Evolutionary conservation across 208 protist species (phyloP).

Genomic region (Spironucleus salmonicida): DNA sequence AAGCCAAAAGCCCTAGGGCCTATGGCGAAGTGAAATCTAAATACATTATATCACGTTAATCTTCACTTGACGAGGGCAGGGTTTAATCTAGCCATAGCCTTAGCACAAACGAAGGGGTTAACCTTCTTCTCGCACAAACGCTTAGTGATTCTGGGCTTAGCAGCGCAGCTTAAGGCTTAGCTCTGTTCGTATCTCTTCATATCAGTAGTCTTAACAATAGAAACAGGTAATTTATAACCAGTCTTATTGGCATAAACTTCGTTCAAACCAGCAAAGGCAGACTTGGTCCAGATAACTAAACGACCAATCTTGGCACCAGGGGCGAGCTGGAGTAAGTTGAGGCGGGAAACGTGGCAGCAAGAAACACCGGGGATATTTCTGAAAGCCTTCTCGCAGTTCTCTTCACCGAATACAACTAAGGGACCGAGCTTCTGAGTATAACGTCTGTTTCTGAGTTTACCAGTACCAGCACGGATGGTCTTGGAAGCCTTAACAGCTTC

Average conservation of each 20-base stretch:
- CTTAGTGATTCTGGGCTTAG: background rate
- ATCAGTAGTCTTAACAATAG: conserved; percentile 62
- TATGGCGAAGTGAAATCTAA: too few relatives aligned
- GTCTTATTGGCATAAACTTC: conserved; percentile 79
- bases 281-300: conserved; percentile 93
- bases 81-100: conserved; percentile 25
- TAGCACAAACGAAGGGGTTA: conserved; percentile 13
- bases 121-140: background rate
- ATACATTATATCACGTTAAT: too few relatives aligned
- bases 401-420: conserved; percentile 76
- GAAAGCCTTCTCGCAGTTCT: conserved; percentile 58
- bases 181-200: conserved; percentile 62
- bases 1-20: too few relatives aligned
- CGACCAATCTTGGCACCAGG: conserved; percentile 93
- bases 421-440: conserved; percentile 74
- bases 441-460: conserved; percentile 87
- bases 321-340: conserved; percentile 93
- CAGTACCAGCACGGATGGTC: conserved; percentile 70
- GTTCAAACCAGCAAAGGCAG: conserved; percentile 85
- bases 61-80: too few relatives aligned
- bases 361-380: conserved; percentile 88
- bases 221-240: conserved; percentile 53
- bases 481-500: conserved; percentile 65
- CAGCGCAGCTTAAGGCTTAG: conserved; percentile 58
- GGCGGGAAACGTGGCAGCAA: conserved; percentile 62